Evolutionary conservation across 1,284 basidiomycete species (phyloP).

Genomic region (Cerioporus squamosus): DNA sequence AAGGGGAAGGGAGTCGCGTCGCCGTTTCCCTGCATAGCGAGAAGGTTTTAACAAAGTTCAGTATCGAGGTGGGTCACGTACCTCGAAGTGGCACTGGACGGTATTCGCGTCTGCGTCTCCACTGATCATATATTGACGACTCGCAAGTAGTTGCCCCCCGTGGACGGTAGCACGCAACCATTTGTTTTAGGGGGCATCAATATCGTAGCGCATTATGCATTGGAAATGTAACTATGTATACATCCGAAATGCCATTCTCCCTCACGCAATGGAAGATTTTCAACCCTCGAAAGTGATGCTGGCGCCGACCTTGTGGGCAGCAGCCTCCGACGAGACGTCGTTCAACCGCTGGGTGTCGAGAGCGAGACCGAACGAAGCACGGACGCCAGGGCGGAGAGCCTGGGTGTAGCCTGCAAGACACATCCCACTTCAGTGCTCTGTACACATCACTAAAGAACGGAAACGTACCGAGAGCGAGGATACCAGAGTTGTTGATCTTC

Average conservation of each 20-base stretch:
- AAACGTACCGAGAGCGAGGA: slow-evolving; percentile 77
- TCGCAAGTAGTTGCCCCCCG: too few species aligned
- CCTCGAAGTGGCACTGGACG: too few species aligned
- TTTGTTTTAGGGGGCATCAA: too few species aligned
- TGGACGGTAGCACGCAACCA: too few species aligned
- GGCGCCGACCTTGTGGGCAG: slow-evolving; percentile 81
- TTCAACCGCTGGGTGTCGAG: slow-evolving; percentile 90
- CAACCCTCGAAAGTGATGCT: slow-evolving; percentile 76
- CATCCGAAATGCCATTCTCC: slow-evolving; percentile 14
- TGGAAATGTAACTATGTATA: slow-evolving; percentile 24
- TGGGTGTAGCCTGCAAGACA: slow-evolving; percentile 83
- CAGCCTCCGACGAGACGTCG: slow-evolving; percentile 62
- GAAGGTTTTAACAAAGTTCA: too few species aligned
- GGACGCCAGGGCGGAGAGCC: slow-evolving; percentile 93
- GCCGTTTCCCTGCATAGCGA: too few species aligned
- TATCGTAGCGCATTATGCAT: slow-evolving; percentile 18
- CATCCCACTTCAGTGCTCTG: neutral
- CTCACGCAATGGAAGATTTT: slow-evolving; percentile 16
- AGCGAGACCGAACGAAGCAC: slow-evolving; percentile 91
- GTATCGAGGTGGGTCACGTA: too few species aligned
- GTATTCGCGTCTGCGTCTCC: too few species aligned
- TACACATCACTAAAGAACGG: neutral
- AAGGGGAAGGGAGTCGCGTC: too few species aligned
- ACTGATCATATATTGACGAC: too few species aligned
- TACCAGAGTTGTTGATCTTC: slow-evolving; percentile 98